phyloP scores from a whole-genome alignment of 345 rosid species.

The Odontarrhena argentea region DNA sequence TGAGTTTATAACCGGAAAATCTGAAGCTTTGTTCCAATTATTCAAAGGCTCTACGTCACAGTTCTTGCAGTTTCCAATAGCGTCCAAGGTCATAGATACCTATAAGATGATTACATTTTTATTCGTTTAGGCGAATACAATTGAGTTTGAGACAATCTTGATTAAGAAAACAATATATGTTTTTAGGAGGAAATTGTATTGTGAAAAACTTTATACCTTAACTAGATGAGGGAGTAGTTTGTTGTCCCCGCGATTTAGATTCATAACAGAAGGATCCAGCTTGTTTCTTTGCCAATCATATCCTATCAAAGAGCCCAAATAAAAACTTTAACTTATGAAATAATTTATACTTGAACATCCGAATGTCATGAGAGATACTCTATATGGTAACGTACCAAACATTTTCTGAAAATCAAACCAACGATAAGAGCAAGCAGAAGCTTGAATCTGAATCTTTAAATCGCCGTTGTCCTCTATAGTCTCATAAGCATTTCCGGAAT shows the following conservation, averaged over 20 bases:
- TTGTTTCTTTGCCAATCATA: conserved; percentile 75
- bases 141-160: no score
- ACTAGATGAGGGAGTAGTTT: conserved; percentile 67
- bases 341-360: neutral
- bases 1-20: conserved; percentile 73
- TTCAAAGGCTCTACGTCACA: conserved; percentile 56
- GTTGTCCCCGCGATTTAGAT: conserved; percentile 43
- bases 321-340: conserved; percentile 3
- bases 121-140: neutral
- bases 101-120: conserved; percentile 25
- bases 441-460: conserved; percentile 59
- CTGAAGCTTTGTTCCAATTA: conserved; percentile 66
- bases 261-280: conserved; percentile 82
- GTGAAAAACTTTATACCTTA: conserved; percentile 43
- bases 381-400: conserved; percentile 55
- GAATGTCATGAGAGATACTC: neutral
- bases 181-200: neutral
- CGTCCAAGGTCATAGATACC: conserved; percentile 62
- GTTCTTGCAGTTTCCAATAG: conserved; percentile 48
- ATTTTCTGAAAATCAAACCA: conserved; percentile 89
- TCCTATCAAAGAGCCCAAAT: conserved; percentile 45
- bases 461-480: conserved; percentile 46
- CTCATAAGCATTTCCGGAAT: conserved; percentile 78
- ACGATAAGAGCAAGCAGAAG: conserved; percentile 68
- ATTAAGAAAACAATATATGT: neutral